Percentiles rank a stretch among this genome's conserved stretches.
phyloP scores from a whole-genome alignment of 768 basidiomycete species.

The Collybia mongolica region DNA sequence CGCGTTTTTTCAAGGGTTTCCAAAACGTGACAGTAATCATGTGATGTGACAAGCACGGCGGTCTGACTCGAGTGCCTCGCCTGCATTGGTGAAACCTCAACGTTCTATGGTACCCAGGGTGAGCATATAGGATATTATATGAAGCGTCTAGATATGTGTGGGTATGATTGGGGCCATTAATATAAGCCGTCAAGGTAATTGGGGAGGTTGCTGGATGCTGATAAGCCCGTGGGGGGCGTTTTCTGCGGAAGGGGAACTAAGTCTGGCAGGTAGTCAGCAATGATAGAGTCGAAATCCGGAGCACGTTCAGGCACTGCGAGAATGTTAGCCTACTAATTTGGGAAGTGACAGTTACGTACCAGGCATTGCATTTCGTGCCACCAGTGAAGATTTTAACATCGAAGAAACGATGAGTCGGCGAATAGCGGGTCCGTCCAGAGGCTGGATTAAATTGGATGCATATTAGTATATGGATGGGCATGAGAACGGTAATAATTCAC shows the following conservation, averaged over 20 bases:
- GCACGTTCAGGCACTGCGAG: constrained; percentile 37
- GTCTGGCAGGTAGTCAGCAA: constrained; percentile 68
- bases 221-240: constrained; percentile 10
- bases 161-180: constrained; percentile 17
- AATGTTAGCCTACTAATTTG: constrained; percentile 10
- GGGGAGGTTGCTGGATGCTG: constrained; percentile 21
- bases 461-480: neutral
- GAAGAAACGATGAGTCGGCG: constrained; percentile 64
- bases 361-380: constrained; percentile 43
- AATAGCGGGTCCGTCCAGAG: constrained; percentile 63
- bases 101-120: neutral
- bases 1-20: no score
- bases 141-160: neutral
- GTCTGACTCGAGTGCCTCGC: no score
- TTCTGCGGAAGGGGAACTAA: constrained; percentile 15
- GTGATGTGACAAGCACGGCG: no score
- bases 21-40: no score
- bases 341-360: constrained; percentile 26
- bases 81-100: no score
- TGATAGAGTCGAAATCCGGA: constrained; percentile 67
- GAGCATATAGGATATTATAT: neutral
- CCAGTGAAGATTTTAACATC: constrained; percentile 53
- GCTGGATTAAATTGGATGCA: constrained; percentile 23
- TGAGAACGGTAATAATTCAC: constrained; percentile 5
- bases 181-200: constrained; percentile 44